phyloP scores from a whole-genome alignment of 2,329 filamentous ascomycete genomes.

The Colletotrichum cereale region DNA sequence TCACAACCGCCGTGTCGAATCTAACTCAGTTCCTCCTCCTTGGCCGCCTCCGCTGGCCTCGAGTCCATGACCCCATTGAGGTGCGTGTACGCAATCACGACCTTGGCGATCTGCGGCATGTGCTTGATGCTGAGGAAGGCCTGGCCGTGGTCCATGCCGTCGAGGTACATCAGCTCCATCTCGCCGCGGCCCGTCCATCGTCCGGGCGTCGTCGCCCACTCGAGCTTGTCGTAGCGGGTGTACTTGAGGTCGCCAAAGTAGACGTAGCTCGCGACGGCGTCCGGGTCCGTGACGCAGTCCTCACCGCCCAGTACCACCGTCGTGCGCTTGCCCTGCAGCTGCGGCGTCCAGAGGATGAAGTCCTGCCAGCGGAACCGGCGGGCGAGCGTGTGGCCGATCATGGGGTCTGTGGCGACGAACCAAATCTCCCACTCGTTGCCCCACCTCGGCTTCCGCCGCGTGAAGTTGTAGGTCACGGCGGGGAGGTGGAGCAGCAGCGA shows the following conservation, averaged over 20 bases:
- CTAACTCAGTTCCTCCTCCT: conserved; percentile 32
- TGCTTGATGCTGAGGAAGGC: conserved; percentile 34
- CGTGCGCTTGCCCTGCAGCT: conserved; percentile 57
- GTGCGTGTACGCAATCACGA: conserved; percentile 32
- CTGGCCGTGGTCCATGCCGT: conserved; percentile 45
- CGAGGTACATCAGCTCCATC: conserved; percentile 45
- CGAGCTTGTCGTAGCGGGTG: conserved; percentile 35
- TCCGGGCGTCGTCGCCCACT: conserved; percentile 37
- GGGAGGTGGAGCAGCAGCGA: conserved; percentile 77
- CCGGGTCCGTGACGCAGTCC: conserved; percentile 44
- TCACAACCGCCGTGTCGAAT: neutral
- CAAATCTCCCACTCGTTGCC: conserved; percentile 78
- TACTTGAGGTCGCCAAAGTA: conserved; percentile 42
- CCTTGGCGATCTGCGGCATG: conserved; percentile 33
- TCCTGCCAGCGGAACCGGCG: conserved; percentile 80
- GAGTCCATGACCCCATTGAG: conserved; percentile 22
- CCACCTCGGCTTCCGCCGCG: conserved; percentile 60
- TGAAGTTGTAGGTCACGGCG: conserved; percentile 80
- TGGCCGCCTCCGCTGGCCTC: conserved; percentile 21
- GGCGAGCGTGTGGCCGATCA: conserved; percentile 72
- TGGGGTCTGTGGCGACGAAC: conserved; percentile 78
- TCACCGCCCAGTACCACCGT: conserved; percentile 44
- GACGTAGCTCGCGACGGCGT: conserved; percentile 45
- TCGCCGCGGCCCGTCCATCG: conserved; percentile 44
- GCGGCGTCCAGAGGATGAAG: conserved; percentile 78